These are phyloP conservation scores for Strigomonas culicis DNA, from an alignment of 208 protist genomes.

Conservation along the genomic window DNA sequence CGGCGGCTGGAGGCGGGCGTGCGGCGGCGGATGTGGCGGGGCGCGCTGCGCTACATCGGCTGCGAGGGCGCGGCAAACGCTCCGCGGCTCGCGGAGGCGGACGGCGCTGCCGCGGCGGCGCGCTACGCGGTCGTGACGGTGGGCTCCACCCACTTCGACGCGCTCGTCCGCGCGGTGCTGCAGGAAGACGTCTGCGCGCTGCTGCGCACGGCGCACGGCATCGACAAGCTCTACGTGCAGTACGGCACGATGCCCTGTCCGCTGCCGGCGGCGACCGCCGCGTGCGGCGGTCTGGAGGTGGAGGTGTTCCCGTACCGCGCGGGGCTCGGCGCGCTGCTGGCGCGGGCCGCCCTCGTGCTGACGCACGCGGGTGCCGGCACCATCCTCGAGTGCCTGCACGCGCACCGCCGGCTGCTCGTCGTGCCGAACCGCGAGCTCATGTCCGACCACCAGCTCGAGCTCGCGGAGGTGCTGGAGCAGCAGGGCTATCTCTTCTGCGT, in stretches of 20 bases:
- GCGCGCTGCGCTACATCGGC: conserved; percentile 34
- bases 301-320: conserved; percentile 73
- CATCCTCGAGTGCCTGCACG: conserved; percentile 85
- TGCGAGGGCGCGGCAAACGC: conserved; percentile 5
- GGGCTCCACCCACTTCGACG: conserved; percentile 81
- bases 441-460: conserved; percentile 88
- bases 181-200: conserved; percentile 26
- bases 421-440: conserved; percentile 88
- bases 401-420: conserved; percentile 51
- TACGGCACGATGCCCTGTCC: conserved; percentile 43
- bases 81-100: background rate
- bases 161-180: conserved; percentile 50
- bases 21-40: conserved; percentile 18
- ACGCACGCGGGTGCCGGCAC: conserved; percentile 90
- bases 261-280: background rate
- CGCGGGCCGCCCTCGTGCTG: conserved; percentile 60
- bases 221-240: conserved; percentile 70
- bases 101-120: background rate
- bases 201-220: conserved; percentile 34
- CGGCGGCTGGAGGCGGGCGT: conserved; percentile 30
- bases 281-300: conserved; percentile 20
- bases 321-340: conserved; percentile 44
- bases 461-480: conserved; percentile 51
- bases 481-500: conserved; percentile 64
- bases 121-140: conserved; percentile 83